These are phyloP conservation scores for Tagetes erecta DNA, from an alignment of 129 eudicot species.

Conservation along the genomic window DNA sequence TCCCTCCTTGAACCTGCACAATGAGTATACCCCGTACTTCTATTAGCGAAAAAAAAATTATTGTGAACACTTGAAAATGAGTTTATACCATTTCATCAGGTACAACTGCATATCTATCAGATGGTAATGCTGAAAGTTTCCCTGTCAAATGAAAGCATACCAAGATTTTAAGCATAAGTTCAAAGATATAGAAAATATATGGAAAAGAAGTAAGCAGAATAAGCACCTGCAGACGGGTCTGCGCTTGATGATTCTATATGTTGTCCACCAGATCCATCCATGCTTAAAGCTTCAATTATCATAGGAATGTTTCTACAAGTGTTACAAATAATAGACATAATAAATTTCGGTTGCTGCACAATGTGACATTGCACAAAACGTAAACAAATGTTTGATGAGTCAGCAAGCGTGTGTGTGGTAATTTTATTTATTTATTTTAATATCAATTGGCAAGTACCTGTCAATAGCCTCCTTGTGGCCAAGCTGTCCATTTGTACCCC, in stretches of 20 bases:
- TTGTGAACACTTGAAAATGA: not conserved
- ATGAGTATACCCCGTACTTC: not conserved
- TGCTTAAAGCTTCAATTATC: conserved; percentile 76
- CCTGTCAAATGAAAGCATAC: conserved; percentile 40
- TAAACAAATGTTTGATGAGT: not conserved
- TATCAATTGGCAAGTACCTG: conserved; percentile 36
- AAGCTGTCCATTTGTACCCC: conserved; percentile 99
- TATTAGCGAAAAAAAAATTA: not conserved
- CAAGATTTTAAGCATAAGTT: not conserved
- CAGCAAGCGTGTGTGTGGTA: not conserved
- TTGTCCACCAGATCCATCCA: conserved; percentile 84
- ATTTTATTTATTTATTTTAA: too few species aligned
- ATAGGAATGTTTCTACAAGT: conserved; percentile 68
- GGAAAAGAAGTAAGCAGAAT: not conserved
- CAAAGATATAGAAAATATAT: not conserved
- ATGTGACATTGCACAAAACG: not conserved
- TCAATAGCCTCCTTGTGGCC: conserved; percentile 86
- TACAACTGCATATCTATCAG: conserved; percentile 90
- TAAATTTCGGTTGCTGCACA: not conserved
- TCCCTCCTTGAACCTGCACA: conserved; percentile 44
- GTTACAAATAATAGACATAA: not conserved
- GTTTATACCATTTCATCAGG: conserved; percentile 59
- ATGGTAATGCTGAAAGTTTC: conserved; percentile 62
- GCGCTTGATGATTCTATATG: conserved; percentile 69
- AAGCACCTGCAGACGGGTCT: conserved; percentile 64